Evolutionary conservation across 495 filamentous ascomycete species (phyloP).

Genomic region (Pyronema domesticum): DNA sequence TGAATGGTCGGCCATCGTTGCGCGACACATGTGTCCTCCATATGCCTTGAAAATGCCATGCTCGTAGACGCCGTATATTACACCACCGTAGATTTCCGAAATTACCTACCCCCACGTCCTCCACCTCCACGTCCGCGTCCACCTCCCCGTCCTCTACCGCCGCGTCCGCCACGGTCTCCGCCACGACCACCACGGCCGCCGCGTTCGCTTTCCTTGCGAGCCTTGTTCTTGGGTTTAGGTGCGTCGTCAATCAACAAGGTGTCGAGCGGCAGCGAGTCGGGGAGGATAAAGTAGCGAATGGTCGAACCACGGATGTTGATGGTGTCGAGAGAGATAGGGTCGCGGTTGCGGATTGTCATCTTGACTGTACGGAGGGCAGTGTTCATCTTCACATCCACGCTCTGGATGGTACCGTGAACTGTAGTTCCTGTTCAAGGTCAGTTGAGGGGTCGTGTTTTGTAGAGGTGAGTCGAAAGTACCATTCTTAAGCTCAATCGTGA

Average conservation of each 20-base stretch:
- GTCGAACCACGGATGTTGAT: conserved; percentile 91
- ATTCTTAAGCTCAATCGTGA: conserved; percentile 95
- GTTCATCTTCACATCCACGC: conserved; percentile 95
- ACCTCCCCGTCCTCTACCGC: conserved; percentile 41
- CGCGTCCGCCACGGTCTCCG: conserved; percentile 39
- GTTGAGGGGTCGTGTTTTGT: neutral
- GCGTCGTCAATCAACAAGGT: conserved; percentile 88
- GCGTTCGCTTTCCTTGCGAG: conserved; percentile 69
- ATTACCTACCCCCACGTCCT: conserved; percentile 1
- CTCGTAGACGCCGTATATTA: neutral
- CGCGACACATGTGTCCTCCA: neutral
- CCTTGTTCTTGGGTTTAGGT: conserved; percentile 98
- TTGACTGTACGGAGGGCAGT: conserved; percentile 82
- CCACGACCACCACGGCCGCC: conserved; percentile 44
- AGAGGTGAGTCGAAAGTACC: conserved; percentile 33
- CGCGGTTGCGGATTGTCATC: conserved; percentile 75
- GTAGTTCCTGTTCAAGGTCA: conserved; percentile 50
- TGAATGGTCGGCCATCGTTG: neutral
- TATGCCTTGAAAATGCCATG: neutral
- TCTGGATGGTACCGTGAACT: conserved; percentile 85
- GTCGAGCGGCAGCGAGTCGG: conserved; percentile 84
- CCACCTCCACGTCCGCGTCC: conserved; percentile 37
- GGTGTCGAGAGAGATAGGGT: conserved; percentile 72
- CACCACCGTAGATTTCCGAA: neutral
- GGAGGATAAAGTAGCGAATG: conserved; percentile 84